Conservation (phyloP, 371 early-diverging fungal species). For the Conidiobolus incongruus region DNA sequence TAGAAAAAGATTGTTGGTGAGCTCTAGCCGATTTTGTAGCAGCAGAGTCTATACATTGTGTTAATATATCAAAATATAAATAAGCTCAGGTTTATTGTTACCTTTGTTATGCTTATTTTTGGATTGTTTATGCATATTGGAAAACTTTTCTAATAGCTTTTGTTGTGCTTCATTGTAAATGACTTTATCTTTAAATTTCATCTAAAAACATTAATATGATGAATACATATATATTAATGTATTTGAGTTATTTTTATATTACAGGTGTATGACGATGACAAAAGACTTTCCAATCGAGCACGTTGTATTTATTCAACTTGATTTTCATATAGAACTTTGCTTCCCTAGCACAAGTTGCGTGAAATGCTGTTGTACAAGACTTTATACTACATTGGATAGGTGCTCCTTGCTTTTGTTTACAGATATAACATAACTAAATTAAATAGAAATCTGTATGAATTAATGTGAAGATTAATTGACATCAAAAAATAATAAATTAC, state of each 20-base stretch:
- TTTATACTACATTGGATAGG: constrained; percentile 86
- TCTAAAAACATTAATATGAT: constrained; percentile 7
- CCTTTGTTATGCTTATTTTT: neutral
- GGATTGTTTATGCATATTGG: neutral
- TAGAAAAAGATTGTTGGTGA: constrained; percentile 25
- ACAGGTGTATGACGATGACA: constrained; percentile 74
- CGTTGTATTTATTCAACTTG: constrained; percentile 28
- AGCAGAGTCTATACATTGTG: constrained; percentile 2
- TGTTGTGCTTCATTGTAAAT: constrained; percentile 15
- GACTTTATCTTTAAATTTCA: constrained; percentile 29
- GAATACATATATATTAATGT: neutral
- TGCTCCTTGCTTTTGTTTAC: constrained; percentile 64
- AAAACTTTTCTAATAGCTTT: neutral
- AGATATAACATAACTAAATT: constrained; percentile 53
- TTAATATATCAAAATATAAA: too few relatives aligned
- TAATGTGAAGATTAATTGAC: neutral
- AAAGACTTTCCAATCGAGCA: constrained; percentile 29
- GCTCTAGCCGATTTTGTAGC: constrained; percentile 32
- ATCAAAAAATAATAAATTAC: constrained; percentile 6
- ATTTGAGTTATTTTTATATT: constrained; percentile 2
- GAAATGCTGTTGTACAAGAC: constrained; percentile 77
- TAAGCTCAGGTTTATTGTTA: too few relatives aligned
- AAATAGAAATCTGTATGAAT: neutral
- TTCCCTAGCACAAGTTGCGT: constrained; percentile 81
- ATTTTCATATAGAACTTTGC: constrained; percentile 75